These are phyloP conservation scores for Uronychia setigera DNA, from an alignment of 73 alveolate genomes.

Conservation along the genomic window DNA sequence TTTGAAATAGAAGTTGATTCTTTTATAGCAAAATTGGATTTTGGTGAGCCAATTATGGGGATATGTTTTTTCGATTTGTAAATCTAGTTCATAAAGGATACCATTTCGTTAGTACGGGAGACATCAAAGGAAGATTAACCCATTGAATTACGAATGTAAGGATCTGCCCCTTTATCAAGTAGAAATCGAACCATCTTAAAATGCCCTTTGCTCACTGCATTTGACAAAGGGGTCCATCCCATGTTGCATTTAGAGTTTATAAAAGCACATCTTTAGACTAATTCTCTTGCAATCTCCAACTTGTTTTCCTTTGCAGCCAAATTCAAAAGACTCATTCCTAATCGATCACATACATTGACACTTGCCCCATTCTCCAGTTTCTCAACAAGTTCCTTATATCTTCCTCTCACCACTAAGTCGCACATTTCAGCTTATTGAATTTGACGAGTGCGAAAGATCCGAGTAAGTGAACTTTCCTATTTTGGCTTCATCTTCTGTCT, in stretches of 20 bases:
- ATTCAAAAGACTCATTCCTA: not conserved
- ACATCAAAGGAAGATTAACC: too few relatives aligned
- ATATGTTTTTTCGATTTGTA: too few relatives aligned
- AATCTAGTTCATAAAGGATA: too few relatives aligned
- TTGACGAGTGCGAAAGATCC: not conserved
- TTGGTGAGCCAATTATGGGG: too few relatives aligned
- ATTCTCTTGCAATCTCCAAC: not conserved
- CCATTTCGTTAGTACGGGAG: too few relatives aligned
- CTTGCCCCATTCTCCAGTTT: conserved; percentile 22
- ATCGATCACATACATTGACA: not conserved
- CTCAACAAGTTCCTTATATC: not conserved
- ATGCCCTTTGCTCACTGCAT: not conserved
- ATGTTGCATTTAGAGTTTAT: conserved; percentile 12
- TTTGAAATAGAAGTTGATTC: too few relatives aligned
- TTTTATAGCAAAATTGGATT: too few relatives aligned
- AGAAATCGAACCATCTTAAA: not conserved
- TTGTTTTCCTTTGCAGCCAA: not conserved
- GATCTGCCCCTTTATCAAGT: not conserved
- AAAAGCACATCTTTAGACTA: not conserved
- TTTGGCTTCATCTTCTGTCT: conserved; percentile 10
- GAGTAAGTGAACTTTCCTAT: not conserved
- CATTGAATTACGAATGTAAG: too few relatives aligned
- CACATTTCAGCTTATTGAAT: not conserved
- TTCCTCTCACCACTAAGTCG: conserved; percentile 5
- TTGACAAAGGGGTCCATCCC: conserved; percentile 23